Evolutionary conservation across 2,329 filamentous ascomycete genomes (phyloP).

Genomic region (Aspergillus novofumigatus): DNA sequence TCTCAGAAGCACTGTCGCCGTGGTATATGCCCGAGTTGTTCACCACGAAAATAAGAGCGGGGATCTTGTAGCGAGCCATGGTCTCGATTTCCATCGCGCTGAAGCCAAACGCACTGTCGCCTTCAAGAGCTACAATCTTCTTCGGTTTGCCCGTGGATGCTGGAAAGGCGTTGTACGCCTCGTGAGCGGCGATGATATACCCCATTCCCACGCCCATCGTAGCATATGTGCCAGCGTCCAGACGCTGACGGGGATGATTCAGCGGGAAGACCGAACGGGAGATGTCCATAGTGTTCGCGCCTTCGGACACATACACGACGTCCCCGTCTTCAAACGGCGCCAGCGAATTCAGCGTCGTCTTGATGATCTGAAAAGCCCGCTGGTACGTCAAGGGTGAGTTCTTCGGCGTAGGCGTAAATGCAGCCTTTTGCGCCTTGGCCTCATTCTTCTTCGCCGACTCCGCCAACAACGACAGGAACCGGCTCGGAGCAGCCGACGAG

Average conservation of each 20-base stretch:
- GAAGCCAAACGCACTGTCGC: slow-evolving; percentile 55
- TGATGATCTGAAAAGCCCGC: slow-evolving; percentile 51
- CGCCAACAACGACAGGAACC: slow-evolving; percentile 28
- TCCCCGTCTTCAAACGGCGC: slow-evolving; percentile 44
- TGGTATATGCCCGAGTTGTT: slow-evolving; percentile 54
- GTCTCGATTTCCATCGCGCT: slow-evolving; percentile 55
- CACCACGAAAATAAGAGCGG: slow-evolving; percentile 52
- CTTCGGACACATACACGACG: slow-evolving; percentile 56
- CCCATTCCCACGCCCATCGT: slow-evolving; percentile 58
- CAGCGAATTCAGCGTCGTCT: slow-evolving; percentile 44
- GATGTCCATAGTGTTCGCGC: slow-evolving; percentile 60
- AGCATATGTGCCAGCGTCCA: slow-evolving; percentile 57
- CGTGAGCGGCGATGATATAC: slow-evolving; percentile 54
- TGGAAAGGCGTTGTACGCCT: slow-evolving; percentile 49
- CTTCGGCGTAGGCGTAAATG: slow-evolving; percentile 31
- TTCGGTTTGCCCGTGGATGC: slow-evolving; percentile 39
- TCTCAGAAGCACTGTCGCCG: slow-evolving; percentile 38
- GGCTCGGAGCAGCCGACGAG: slow-evolving; percentile 23
- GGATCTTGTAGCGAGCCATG: slow-evolving; percentile 52
- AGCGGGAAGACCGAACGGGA: slow-evolving; percentile 53
- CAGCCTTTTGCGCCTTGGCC: slow-evolving; percentile 41
- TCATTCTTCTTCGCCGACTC: slow-evolving; percentile 44
- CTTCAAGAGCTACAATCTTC: slow-evolving; percentile 55
- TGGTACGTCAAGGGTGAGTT: slow-evolving; percentile 47
- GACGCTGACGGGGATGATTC: slow-evolving; percentile 50